A percentile compares a stretch with the other conserved stretches of the same genome.
phyloP scores from a whole-genome alignment of 139 green algal genomes.

The Bryopsis sp. region DNA sequence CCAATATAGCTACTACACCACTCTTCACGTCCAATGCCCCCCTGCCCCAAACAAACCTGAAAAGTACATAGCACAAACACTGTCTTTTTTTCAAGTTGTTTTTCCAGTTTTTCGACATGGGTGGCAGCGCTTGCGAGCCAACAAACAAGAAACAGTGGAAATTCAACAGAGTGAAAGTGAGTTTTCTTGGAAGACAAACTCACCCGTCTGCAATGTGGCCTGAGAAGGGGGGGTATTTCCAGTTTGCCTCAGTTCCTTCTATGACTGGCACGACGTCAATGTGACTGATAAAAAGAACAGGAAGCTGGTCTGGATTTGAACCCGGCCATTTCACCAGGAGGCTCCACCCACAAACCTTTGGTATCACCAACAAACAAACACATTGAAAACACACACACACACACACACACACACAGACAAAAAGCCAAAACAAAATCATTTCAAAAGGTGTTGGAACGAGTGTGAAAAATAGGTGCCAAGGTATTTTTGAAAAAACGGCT shows the following conservation, averaged over 20 bases:
- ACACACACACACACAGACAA: no score
- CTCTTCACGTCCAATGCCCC: slow-evolving; percentile 64
- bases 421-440: no score
- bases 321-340: slow-evolving; percentile 59
- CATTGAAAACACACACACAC: no score
- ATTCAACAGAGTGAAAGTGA: no score
- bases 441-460: no score
- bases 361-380: not conserved
- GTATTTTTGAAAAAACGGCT: no score
- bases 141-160: no score
- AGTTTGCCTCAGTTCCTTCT: not conserved
- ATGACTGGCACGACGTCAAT: slow-evolving; percentile 69
- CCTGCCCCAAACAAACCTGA: slow-evolving; percentile 57
- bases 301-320: slow-evolving; percentile 28
- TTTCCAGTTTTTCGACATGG: slow-evolving; percentile 14
- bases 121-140: not conserved
- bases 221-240: slow-evolving; percentile 4
- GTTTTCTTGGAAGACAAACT: no score
- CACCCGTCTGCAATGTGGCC: slow-evolving; percentile 8
- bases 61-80: not conserved
- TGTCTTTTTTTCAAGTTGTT: not conserved
- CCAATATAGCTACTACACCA: slow-evolving; percentile 41
- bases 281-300: slow-evolving; percentile 54
- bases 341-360: slow-evolving; percentile 32
- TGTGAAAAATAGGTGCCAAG: no score